Base-by-base conservation (phyloP, 495 filamentous ascomycete species). In the Chaetomium fimeti region DNA sequence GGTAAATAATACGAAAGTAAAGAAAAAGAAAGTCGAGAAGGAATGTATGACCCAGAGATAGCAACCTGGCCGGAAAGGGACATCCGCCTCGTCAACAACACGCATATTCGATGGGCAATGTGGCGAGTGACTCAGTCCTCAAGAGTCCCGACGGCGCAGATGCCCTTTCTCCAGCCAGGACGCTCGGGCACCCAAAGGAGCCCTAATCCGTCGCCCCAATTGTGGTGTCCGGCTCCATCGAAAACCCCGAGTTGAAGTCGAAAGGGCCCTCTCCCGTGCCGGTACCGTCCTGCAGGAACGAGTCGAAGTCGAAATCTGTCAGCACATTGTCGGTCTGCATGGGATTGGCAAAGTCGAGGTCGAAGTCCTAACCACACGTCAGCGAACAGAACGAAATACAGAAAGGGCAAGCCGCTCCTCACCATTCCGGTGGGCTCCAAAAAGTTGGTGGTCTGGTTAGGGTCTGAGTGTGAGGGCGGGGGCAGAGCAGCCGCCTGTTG, bases 271-370 rank as follows among this genome's bases (percentile, higher is more conserved):
- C 71, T 36, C 76, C 81, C n/a, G 64, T 74, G 32, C 72, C 74
- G 56, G 69, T 72, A 57, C 61, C 64, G 62, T 83, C 80, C 32
- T 84, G 79, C n/a, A 98, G 79, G 84, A 97, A 98, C 0, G 90
- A 91, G 75, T 98, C 93, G 74, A 98, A 98, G 75, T 98, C 93
- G 68, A 98, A 98, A 69, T 90, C 89, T 71, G 91, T 88, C 55
- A 98, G 79, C n/a, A 95, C 88, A 73, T 93, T 84, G 52, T 78
- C 78, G 32, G 82, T 84, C 60, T 85, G 81, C 69, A 89, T 75
- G 6, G 80, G 77, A 57, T 82, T 78, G 68, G 81, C 81, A 71
- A 91, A 90, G 60, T 88, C 86, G 71, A 90, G 81, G 49, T 62
- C 24, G 54, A 81, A 79, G 42, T 76, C 72, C 76, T 77, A 57